phyloP scores from a whole-genome alignment of 73 alveolate genomes.

The Stentor coeruleus region DNA sequence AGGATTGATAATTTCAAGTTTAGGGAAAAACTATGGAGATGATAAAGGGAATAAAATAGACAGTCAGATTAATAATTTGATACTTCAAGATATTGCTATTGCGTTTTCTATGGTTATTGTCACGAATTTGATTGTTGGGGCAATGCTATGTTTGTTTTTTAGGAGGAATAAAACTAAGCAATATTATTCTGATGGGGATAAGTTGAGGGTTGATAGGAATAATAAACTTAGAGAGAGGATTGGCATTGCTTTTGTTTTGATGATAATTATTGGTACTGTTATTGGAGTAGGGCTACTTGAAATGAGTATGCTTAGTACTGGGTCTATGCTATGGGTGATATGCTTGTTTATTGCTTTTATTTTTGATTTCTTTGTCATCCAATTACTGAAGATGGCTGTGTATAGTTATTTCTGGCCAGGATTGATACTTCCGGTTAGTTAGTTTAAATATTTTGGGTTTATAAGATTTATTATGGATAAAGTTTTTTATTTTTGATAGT shows the following conservation, averaged over 20 bases:
- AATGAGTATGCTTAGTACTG: background rate
- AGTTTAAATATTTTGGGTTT: no score
- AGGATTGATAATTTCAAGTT: background rate
- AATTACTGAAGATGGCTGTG: background rate
- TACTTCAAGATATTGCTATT: background rate
- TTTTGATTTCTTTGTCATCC: background rate
- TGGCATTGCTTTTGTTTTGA: background rate
- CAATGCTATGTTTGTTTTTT: background rate
- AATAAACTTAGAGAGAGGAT: background rate
- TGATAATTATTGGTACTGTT: background rate
- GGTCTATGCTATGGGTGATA: background rate
- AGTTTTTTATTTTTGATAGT: no score
- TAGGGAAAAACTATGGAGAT: background rate
- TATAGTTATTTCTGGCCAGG: background rate
- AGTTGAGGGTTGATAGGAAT: background rate
- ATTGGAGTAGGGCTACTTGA: background rate
- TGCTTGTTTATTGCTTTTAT: background rate
- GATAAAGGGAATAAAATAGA: background rate
- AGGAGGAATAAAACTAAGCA: no score
- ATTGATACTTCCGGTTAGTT: background rate
- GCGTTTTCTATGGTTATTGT: conserved; percentile 6
- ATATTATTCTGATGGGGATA: background rate
- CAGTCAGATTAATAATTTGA: background rate
- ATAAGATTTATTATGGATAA: no score
- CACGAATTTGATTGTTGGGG: background rate